Percentiles rank a stretch among this genome's conserved stretches.
Conservation (phyloP, 352 stramenopile species). For the Pythium utonaiense region DNA sequence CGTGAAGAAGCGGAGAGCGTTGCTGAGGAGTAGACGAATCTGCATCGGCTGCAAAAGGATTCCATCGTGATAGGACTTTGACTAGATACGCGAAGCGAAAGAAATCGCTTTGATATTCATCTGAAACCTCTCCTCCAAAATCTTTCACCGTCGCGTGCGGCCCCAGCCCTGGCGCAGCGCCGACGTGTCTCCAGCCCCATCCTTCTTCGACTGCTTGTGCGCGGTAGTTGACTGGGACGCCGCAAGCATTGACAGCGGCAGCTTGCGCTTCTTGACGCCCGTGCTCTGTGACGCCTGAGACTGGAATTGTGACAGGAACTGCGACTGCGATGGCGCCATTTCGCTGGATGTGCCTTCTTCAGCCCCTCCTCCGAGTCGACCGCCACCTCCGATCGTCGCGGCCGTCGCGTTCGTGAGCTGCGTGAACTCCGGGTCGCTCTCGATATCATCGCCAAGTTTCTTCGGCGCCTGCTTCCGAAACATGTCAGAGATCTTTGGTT, state of each 20-base stretch:
- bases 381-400: neutral
- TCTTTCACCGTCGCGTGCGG: conserved; percentile 45
- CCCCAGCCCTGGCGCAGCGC: conserved; percentile 63
- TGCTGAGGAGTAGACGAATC: neutral
- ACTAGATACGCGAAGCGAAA: conserved; percentile 5
- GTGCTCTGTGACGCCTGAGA: conserved; percentile 30
- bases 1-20: conserved; percentile 31
- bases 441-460: conserved; percentile 50
- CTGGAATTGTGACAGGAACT: conserved; percentile 42
- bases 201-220: conserved; percentile 11
- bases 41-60: neutral
- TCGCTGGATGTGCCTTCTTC: conserved; percentile 8
- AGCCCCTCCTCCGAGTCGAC: neutral
- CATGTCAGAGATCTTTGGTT: conserved; percentile 58
- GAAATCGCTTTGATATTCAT: neutral
- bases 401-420: conserved; percentile 30
- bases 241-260: conserved; percentile 67
- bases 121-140: neutral
- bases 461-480: conserved; percentile 28
- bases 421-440: conserved; percentile 70
- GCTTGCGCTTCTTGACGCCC: conserved; percentile 43
- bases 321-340: conserved; percentile 33
- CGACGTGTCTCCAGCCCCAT: conserved; percentile 15
- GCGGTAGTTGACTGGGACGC: conserved; percentile 41
- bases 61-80: neutral